phyloP scores from a whole-genome alignment of 208 protist species.

The Porcisia deanei region DNA sequence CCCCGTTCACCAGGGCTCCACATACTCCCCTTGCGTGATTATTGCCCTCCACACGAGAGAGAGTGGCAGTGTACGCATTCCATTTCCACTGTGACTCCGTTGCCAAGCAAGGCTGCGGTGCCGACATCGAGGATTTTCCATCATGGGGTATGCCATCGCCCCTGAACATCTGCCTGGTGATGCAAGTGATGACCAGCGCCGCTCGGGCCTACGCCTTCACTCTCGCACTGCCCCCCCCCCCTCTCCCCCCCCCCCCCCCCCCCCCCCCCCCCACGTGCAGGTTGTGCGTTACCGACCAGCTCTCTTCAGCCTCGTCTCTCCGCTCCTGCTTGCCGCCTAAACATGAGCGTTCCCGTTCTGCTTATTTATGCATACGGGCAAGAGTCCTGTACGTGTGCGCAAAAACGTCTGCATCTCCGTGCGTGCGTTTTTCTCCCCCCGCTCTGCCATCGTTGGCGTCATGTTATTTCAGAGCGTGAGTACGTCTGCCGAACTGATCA shows the following conservation, averaged over 20 bases:
- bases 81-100: not conserved
- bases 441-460: not conserved
- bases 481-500: not conserved
- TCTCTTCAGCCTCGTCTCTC: not conserved
- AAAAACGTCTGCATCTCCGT: not conserved
- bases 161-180: not conserved
- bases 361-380: not conserved
- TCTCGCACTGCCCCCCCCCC: not conserved
- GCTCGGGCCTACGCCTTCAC: not conserved
- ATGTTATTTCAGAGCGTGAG: not conserved
- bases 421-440: not conserved
- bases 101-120: not conserved
- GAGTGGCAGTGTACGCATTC: not conserved
- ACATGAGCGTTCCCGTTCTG: not conserved
- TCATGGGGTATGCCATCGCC: not conserved
- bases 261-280: not conserved
- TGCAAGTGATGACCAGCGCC: not conserved
- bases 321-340: not conserved
- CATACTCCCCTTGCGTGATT: not conserved
- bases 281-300: not conserved
- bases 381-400: not conserved
- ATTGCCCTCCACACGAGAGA: not conserved
- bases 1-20: not conserved
- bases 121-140: not conserved
- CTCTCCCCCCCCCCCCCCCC: not conserved